Percentiles rank a stretch among this genome's conserved stretches.
Conservation (phyloP, 2,329 filamentous ascomycete species). For the Zasmidium angulare region DNA sequence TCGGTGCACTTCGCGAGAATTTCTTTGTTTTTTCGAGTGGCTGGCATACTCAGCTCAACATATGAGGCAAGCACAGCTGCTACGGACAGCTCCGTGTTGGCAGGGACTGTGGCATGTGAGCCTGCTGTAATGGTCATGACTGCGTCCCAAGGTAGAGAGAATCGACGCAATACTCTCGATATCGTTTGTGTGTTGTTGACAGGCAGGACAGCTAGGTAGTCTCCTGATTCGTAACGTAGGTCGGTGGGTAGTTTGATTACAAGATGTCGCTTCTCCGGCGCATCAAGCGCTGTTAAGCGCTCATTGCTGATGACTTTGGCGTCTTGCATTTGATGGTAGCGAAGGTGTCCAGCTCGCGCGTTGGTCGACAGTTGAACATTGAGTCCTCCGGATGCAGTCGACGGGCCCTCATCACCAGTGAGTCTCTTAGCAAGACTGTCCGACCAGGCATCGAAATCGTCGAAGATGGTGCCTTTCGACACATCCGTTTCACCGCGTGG, state of each 20-base stretch:
- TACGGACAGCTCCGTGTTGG: constrained; percentile 60
- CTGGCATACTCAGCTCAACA: constrained; percentile 71
- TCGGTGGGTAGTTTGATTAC: constrained; percentile 45
- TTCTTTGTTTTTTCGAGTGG: constrained; percentile 56
- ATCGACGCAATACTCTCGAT: constrained; percentile 63
- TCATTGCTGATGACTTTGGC: constrained; percentile 58
- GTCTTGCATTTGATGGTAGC: constrained; percentile 61
- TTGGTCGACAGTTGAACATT: constrained; percentile 53
- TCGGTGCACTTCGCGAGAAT: constrained; percentile 50
- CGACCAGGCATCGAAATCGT: constrained; percentile 42
- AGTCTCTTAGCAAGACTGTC: constrained; percentile 1
- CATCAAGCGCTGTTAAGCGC: constrained; percentile 51
- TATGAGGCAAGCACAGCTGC: constrained; percentile 66
- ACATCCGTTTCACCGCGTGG: constrained; percentile 38
- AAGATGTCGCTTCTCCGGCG: constrained; percentile 58
- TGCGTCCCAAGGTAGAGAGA: constrained; percentile 68
- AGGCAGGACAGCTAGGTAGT: constrained; percentile 67
- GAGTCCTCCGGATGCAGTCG: constrained; percentile 5
- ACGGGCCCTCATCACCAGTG: background rate
- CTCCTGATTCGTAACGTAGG: constrained; percentile 67
- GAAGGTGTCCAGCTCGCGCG: constrained; percentile 56
- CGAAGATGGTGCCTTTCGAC: constrained; percentile 40
- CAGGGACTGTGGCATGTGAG: constrained; percentile 67
- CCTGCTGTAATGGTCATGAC: constrained; percentile 43
- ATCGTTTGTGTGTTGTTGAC: constrained; percentile 66